Base-by-base conservation (phyloP, 306 rosid species). In the Abrus pulchellus region DNA sequence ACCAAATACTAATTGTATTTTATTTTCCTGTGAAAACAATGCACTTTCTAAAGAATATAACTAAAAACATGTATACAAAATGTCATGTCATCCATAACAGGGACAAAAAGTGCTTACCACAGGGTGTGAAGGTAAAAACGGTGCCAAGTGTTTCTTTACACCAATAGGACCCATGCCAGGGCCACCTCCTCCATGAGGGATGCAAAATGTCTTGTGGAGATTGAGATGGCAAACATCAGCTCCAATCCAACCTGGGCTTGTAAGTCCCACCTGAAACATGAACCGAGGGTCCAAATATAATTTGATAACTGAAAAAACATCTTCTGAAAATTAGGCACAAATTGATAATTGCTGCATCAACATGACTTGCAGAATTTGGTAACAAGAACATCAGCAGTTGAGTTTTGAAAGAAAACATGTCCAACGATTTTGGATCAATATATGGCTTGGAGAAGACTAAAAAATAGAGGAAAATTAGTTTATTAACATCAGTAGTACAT, bases 141-240 rank as follows among this genome's bases (percentile, higher is more conserved):
- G 99, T 34, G 99, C 99, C 86, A 96, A 87, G 92, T 96, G 99
- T 70, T 94, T 86, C 94, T 96, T 96, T 78, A 96, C 99, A 90
- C 99, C 99, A 85, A 96, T 96, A 55, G 99, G 99, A 86, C 99
- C 99, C 99, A 96, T 96, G 59, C 99, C 99, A 78, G 99, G 99
- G 83, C 99, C 99, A 30, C 99, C 99, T 72, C 99, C 99, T 86
- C 99, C 99, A 66, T 96, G 99, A 13, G 99, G 99, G 65, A 96
- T 96, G 90, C 99, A 96, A 76, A 96, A 96, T 81, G 99, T 96
- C 89, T 96, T 96, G 7, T 96, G 99, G 52, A 96, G 99, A 85
- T 96, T 96, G 87, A 96, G 97, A 96, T 96, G 99, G 83, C 99
- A 96, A 74, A 96, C 99, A 72, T 96, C 99, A 61, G 99, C 99